Percentiles rank a stretch among this genome's conserved stretches.
phyloP scores from a whole-genome alignment of 192 early-diverging fungal genomes.

The Dispira simplex region DNA sequence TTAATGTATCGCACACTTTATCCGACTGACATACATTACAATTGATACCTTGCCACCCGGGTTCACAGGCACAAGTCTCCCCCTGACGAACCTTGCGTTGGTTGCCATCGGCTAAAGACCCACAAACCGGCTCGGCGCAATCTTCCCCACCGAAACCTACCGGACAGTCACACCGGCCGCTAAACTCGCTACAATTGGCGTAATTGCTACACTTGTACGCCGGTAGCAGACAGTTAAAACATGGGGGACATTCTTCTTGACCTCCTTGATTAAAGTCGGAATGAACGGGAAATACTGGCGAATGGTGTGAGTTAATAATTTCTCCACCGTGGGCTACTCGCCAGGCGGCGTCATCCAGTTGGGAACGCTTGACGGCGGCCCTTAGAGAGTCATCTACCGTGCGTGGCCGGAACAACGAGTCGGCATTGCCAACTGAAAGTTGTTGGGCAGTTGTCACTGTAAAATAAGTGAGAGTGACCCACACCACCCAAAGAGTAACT shows the following conservation, averaged over 20 bases:
- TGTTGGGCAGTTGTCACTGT: too few relatives aligned
- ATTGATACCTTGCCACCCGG: constrained; percentile 87
- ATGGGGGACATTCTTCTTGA: constrained; percentile 48
- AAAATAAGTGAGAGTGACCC: too few relatives aligned
- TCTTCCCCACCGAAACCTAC: constrained; percentile 68
- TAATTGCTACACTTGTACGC: constrained; percentile 58
- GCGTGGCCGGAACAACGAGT: too few relatives aligned
- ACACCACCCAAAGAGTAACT: too few relatives aligned
- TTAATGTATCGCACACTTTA: constrained; percentile 44
- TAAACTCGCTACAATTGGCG: constrained; percentile 53
- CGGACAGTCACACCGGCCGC: constrained; percentile 60
- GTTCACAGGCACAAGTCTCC: constrained; percentile 37
- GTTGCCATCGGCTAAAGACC: constrained; percentile 3
- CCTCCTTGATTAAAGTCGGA: background rate
- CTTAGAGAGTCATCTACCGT: too few relatives aligned
- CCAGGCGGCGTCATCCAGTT: too few relatives aligned
- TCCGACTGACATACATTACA: constrained; percentile 72
- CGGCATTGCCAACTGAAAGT: too few relatives aligned
- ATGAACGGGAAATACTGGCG: too few relatives aligned
- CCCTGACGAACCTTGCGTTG: constrained; percentile 24
- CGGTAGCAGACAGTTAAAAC: constrained; percentile 74
- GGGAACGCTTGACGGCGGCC: too few relatives aligned
- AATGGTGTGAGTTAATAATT: too few relatives aligned
- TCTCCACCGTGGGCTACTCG: too few relatives aligned
- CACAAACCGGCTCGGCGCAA: constrained; percentile 39